Evolutionary conservation across 2,329 filamentous ascomycete genomes (phyloP), one percentile per base, ranked within the genome.

Genomic region (Chaetomium olivaceum): DNA sequence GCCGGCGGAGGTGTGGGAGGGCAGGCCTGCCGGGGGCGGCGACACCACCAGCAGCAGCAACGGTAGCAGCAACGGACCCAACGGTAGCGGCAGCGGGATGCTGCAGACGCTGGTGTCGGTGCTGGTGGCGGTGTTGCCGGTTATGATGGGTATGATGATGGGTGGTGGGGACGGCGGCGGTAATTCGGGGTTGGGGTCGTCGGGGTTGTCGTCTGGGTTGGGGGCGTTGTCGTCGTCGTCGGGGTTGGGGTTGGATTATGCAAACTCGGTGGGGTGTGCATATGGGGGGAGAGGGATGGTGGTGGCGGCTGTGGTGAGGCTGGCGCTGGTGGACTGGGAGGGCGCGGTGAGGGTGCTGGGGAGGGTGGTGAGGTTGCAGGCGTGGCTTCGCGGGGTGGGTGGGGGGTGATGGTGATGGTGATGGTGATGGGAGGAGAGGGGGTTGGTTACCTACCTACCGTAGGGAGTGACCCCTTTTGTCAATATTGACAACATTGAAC

Each of bases 1-100:
- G n/a, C 65, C 62, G 21, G n/a, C 62, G 25, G 65, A 62, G 21
- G 19, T 39, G 16, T 69, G 67, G 67, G 56, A 58, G 11, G 16
- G n/a, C n/a, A 19, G 36, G 36, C 2, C 5, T 16, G 36, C 36
- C 12, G 9, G 12, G 14, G 36, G n/a, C n/a, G n/a, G n/a, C n/a
- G n/a, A n/a, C n/a, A n/a, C n/a, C n/a, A n/a, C n/a, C n/a, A n/a
- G n/a, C n/a, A n/a, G n/a, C n/a, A n/a, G n/a, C n/a, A n/a, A n/a
- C n/a, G n/a, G n/a, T n/a, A n/a, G n/a, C n/a, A n/a, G n/a, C n/a
- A n/a, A n/a, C n/a, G n/a, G n/a, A n/a, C n/a, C n/a, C n/a, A n/a
- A n/a, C n/a, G n/a, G n/a, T n/a, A n/a, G n/a, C n/a, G n/a, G n/a
- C n/a, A n/a, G n/a, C n/a, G 39, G 11, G 14, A 43, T 61, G 39